These are phyloP conservation scores for Gaultheria prostrata DNA, from an alignment of 148 eudicot genomes.

Conservation along the genomic window DNA sequence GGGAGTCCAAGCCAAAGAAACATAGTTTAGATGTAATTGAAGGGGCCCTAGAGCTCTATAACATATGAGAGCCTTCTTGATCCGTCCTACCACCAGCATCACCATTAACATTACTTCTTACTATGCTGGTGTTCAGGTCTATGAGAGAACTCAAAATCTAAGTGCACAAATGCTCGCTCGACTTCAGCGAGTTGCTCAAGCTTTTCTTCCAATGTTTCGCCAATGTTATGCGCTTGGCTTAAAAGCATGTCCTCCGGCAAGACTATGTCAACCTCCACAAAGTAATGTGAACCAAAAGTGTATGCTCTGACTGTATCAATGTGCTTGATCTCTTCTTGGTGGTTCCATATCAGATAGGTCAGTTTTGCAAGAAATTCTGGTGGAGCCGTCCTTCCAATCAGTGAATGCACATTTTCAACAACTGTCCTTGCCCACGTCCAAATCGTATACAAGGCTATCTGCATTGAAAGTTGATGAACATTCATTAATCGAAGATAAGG, in stretches of 20 bases:
- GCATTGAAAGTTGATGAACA: constrained; percentile 11
- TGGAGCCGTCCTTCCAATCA: constrained; percentile 57
- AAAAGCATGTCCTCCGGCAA: constrained; percentile 49
- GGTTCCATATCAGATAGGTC: constrained; percentile 55
- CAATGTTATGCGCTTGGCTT: constrained; percentile 43
- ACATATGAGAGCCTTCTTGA: not conserved
- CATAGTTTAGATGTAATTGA: not conserved
- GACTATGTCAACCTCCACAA: constrained; percentile 63
- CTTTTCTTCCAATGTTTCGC: constrained; percentile 53
- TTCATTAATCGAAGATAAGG: not conserved
- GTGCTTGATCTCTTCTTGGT: constrained; percentile 47
- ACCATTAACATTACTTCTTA: constrained; percentile 19
- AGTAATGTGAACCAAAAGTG: constrained; percentile 57
- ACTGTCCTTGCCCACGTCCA: constrained; percentile 46
- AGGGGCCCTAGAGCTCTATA: not conserved
- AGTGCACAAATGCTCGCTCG: constrained; percentile 58
- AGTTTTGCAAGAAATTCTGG: constrained; percentile 43
- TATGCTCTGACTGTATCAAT: constrained; percentile 59
- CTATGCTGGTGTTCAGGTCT: constrained; percentile 40
- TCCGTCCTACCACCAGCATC: not conserved
- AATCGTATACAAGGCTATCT: constrained; percentile 54
- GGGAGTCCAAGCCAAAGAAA: not conserved
- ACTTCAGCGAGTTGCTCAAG: constrained; percentile 49
- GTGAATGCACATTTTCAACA: constrained; percentile 62
- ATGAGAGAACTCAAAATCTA: constrained; percentile 49